Evolutionary conservation across 1,284 basidiomycete species (phyloP).

Genomic region (Ustilago curta): DNA sequence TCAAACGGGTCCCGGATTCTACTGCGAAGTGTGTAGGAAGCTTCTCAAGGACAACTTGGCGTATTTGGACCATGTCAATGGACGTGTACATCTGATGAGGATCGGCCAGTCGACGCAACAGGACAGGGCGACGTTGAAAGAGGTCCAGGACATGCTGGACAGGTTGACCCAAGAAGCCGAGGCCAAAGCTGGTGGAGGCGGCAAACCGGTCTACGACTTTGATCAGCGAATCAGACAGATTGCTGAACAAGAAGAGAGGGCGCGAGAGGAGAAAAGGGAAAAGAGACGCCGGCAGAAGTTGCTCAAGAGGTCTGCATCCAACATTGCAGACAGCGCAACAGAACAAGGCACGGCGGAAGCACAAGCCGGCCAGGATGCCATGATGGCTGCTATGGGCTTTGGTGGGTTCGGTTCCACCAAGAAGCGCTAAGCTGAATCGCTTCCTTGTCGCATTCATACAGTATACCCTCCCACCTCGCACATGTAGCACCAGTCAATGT

Average conservation of each 20-base stretch:
- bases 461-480: slow-evolving; percentile 5
- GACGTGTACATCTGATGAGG: slow-evolving; percentile 85
- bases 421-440: slow-evolving; percentile 19
- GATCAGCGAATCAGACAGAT: slow-evolving; percentile 86
- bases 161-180: slow-evolving; percentile 73
- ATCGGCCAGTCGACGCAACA: slow-evolving; percentile 95
- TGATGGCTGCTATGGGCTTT: slow-evolving; percentile 91
- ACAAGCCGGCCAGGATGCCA: slow-evolving; percentile 72
- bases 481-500: slow-evolving; percentile 2
- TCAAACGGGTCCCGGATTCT: slow-evolving; percentile 65
- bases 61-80: slow-evolving; percentile 96
- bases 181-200: slow-evolving; percentile 8
- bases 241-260: slow-evolving; percentile 72
- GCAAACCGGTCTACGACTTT: slow-evolving; percentile 81
- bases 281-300: slow-evolving; percentile 80
- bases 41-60: slow-evolving; percentile 92
- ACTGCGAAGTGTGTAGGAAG: slow-evolving; percentile 71
- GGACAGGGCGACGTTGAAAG: slow-evolving; percentile 86
- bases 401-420: slow-evolving; percentile 86
- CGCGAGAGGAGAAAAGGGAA: slow-evolving; percentile 76
- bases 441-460: background rate
- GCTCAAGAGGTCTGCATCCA: slow-evolving; percentile 68
- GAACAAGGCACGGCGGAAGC: background rate
- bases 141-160: slow-evolving; percentile 90
- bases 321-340: background rate